Evolutionary conservation across 2,329 filamentous ascomycete species (phyloP), one percentile per base, ranked within the genome.

Genomic region (Arthrocladium fulminans): DNA sequence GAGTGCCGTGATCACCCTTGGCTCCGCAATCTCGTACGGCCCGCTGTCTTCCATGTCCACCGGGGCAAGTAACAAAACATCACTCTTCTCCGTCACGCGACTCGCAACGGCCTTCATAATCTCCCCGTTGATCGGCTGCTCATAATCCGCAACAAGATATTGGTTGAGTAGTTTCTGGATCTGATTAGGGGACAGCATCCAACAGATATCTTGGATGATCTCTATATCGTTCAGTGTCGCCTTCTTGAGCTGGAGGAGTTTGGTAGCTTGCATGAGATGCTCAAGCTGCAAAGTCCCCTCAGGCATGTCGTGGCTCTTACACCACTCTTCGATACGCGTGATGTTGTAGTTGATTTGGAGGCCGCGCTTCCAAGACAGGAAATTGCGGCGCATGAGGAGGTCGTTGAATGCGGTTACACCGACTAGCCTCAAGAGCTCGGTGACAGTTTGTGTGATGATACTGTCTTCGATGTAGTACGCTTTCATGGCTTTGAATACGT

Each of bases 281-380:
- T 98, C 92, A 49, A 98, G 78, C 71, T 97, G 90, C 46, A 98
- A 77, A 24, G 90, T 98, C 48, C 92, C 92, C 69, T 98, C 90
- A 1, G 92, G 92, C 90, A 98, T 97, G 60, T 97, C 92, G 66
- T 98, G 94, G 63, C 89, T 95, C 80, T 98, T 98, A 73, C 92
- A 98, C 92, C 92, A 98, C 70, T 98, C 92, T 68, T 98, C 92
- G 55, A 98, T 98, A 50, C 92, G 81, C 20, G 92, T 98, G 67
- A 98, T 98, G 72, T 98, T 98, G 76, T 98, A 98, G 73, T 98
- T 98, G 73, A 98, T 98, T 69, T 98, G 92, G 47, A 98, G 79
- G 60, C 92, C 92, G 67, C 92, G 88, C 76, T 98, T 98, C 92
- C 92, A 98, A 0, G 89, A 96, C 50, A 98, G 79, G 79, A 98